Base-by-base conservation (phyloP, 148 eudicot genomes). In the Camellia lanceoleosa region DNA sequence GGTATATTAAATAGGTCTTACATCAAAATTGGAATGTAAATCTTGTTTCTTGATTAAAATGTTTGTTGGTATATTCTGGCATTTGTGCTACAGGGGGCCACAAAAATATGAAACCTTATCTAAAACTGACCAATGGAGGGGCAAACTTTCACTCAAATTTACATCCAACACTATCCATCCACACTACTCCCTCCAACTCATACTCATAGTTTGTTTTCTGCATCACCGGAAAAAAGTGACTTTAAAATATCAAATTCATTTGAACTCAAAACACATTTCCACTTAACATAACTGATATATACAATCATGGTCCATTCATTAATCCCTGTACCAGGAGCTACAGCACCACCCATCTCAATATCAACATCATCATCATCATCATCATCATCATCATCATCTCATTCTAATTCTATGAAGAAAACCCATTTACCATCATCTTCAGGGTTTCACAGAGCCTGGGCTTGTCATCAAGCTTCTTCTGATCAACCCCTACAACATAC, bases 241-340 rank as follows among this genome's bases (percentile, higher is more conserved):
- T 68, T 79, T 49, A 75, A 79, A 73, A 8, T 73, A 69, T 68
- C 64, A n/a, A 54, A 51, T 30, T 78, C 73, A 18, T 10, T 49
- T 67, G 23, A 82, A 38, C 9, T 5, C 12, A 46, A 16, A 55
- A n/a, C n/a, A n/a, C n/a, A n/a, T n/a, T n/a, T n/a, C n/a, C 41
- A 41, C 59, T 66, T 7, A 15, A 15, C 61, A 4, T 13, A n/a
- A 11, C 1, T 8, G 5, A n/a, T n/a, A 1, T n/a, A 19, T 0
- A 59, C 20, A 81, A 67, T 38, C 2, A 82, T 85, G 87, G 80
- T 77, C 76, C 80, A 85, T n/a, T 63, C 80, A 19, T 65, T 82
- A 43, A 41, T 71, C 13, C 77, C 82, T n/a, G n/a, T n/a, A n/a
- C n/a, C n/a, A n/a, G n/a, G n/a, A 16, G 64, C 82, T 9, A 61